Evolutionary conservation across 805 yeast genomes (phyloP), one percentile per base, ranked within the genome.

Genomic region (Candida sithepensis): DNA sequence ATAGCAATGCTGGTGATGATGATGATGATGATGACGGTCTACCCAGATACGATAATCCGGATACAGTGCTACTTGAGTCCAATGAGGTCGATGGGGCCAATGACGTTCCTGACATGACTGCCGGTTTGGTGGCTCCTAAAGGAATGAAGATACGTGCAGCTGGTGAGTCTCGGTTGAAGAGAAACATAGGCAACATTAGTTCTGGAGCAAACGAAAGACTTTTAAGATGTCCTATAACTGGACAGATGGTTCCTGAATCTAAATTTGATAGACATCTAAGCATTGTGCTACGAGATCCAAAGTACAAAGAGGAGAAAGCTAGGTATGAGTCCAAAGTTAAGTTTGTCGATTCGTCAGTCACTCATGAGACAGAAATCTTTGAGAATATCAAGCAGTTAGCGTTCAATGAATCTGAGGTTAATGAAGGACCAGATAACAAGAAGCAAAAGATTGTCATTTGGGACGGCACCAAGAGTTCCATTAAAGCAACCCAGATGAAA

Each of bases 201-300:
- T 24, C 39, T 6, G 22, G 23, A 22, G 7, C 42, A 19, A 39
- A 28, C 4, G 65, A 59, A 48, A 67, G 63, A 8, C 54, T 69
- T 41, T 75, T 90, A 37, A 75, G 71, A 52, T 88, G 96, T 60
- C 97, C 97, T n/a, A 71, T 87, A 37, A 87, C 96, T 0, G 84
- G 84, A 1, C 75, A 81, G 57, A 58, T 75, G 59, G 76, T 91
- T 1, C 85, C 91, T 0, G 94, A 86, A 55, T 72, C 75, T 38
- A 70, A 83, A 52, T 88, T 85, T 60, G 84, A 79, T 50, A 77
- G 75, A 51, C 97, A 92, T 62, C 70, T 91, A 54, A 77, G 79
- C 49, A 77, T 82, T 14, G 69, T 85, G 46, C 69, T 88, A 33
- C 68, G 91, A 40, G 96, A 91, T 64, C 96, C 97, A 2, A 72